These are phyloP conservation scores for Sanghuangporus weigelae DNA, from an alignment of 1,284 basidiomycete species.

Conservation along the genomic window DNA sequence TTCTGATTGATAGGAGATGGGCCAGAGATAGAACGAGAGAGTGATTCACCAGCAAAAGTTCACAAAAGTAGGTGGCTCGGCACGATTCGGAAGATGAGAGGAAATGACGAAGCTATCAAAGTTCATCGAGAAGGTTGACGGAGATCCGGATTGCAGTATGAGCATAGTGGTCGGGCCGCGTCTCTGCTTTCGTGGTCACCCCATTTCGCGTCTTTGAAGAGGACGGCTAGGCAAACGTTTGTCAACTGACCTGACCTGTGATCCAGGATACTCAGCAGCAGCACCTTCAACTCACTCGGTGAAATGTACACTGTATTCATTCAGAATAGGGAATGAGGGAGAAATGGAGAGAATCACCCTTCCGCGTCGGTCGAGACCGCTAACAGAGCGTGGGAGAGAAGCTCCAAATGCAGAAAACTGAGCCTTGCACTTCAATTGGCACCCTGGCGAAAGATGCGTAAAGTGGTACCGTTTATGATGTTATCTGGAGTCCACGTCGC, in stretches of 20 bases:
- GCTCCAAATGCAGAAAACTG: neutral
- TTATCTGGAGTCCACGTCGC: slow-evolving; percentile 1
- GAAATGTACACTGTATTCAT: neutral
- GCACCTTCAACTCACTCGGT: too few relatives aligned
- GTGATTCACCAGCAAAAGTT: neutral
- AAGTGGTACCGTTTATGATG: neutral
- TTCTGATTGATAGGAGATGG: neutral
- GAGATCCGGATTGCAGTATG: neutral
- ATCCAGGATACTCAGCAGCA: neutral
- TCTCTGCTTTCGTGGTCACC: neutral
- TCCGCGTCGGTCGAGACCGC: neutral
- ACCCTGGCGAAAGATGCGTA: neutral
- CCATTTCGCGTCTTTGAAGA: neutral
- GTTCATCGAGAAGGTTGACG: neutral
- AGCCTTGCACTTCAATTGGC: neutral
- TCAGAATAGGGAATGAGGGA: neutral
- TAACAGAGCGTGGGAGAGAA: neutral
- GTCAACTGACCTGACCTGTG: neutral
- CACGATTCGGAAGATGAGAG: neutral
- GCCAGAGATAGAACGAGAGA: neutral
- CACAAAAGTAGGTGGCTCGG: neutral
- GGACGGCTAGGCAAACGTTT: neutral
- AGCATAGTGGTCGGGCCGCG: neutral
- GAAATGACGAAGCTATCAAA: neutral
- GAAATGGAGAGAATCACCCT: neutral